phyloP scores from a whole-genome alignment of 768 basidiomycete species.

The Phylloporus sp. region DNA sequence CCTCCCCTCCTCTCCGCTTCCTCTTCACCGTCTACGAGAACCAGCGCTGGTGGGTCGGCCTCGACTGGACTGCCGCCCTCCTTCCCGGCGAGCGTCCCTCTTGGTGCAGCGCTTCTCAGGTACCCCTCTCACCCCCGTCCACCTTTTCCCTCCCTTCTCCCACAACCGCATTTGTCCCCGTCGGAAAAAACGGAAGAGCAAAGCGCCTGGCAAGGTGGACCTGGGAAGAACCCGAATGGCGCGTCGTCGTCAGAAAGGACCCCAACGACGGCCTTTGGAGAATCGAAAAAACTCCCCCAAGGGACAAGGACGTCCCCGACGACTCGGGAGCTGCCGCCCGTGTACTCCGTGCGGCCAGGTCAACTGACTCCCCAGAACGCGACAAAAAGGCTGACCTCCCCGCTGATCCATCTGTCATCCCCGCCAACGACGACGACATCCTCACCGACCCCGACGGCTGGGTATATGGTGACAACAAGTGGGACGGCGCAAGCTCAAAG shows the following conservation, averaged over 20 bases:
- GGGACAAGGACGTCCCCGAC: slow-evolving; percentile 37
- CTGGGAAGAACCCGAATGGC: slow-evolving; percentile 93
- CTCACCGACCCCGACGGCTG: slow-evolving; percentile 84
- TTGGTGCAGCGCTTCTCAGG: slow-evolving; percentile 63
- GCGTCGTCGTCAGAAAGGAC: slow-evolving; percentile 57
- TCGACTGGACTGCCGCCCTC: slow-evolving; percentile 93
- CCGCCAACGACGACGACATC: slow-evolving; percentile 43
- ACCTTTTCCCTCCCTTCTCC: slow-evolving; percentile 63
- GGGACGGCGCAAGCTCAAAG: slow-evolving; percentile 71
- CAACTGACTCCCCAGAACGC: slow-evolving; percentile 20
- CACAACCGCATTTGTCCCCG: slow-evolving; percentile 51
- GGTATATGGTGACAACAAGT: slow-evolving; percentile 94
- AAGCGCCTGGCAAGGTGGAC: slow-evolving; percentile 78
- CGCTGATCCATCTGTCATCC: slow-evolving; percentile 29
- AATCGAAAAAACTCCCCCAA: slow-evolving; percentile 59
- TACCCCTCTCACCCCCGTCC: slow-evolving; percentile 64
- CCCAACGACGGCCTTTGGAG: slow-evolving; percentile 48
- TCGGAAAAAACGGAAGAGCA: slow-evolving; percentile 44
- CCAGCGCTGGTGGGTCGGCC: slow-evolving; percentile 96
- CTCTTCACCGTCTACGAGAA: slow-evolving; percentile 91
- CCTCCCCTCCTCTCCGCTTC: slow-evolving; percentile 51
- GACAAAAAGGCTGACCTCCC: slow-evolving; percentile 17
- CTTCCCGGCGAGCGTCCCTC: slow-evolving; percentile 86
- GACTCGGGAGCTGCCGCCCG: slow-evolving; percentile 39
- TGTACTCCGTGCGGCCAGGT: slow-evolving; percentile 52